phyloP scores from a whole-genome alignment of 257 asterid species.

The Primulina huaijiensis region DNA sequence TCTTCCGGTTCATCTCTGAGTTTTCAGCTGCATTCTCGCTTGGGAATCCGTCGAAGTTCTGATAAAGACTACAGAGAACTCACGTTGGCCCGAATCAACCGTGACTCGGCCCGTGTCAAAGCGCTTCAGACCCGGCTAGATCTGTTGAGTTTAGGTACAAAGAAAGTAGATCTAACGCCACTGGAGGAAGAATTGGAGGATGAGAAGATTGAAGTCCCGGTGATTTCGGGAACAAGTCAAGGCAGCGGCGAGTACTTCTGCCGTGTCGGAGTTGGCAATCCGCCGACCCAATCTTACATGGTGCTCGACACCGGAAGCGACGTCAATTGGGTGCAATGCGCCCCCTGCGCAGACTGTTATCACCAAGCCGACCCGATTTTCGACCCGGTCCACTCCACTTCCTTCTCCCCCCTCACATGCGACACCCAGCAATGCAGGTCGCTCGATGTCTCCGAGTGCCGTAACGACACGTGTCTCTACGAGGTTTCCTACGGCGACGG shows the following conservation, averaged over 20 bases:
- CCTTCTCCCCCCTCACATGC: conserved; percentile 66
- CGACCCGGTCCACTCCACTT: conserved; percentile 66
- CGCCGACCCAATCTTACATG: conserved; percentile 67
- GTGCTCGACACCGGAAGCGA: conserved; percentile 95
- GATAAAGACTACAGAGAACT: conserved; percentile 53
- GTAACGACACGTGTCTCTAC: conserved; percentile 66
- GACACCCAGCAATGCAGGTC: conserved; percentile 67
- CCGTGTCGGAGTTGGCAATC: conserved; percentile 81
- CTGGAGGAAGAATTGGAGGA: conserved; percentile 44
- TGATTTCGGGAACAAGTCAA: conserved; percentile 84
- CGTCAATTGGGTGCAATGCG: conserved; percentile 91
- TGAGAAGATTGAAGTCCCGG: conserved; percentile 60
- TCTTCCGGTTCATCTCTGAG: conserved; percentile 33
- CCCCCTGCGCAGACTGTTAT: conserved; percentile 91
- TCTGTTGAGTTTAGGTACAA: conserved; percentile 55
- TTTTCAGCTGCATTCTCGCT: conserved; percentile 64
- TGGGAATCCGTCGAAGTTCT: conserved; percentile 44
- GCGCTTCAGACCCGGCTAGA: conserved; percentile 71
- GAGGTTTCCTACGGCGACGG: conserved; percentile 97
- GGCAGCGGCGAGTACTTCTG: conserved; percentile 97
- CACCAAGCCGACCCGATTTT: conserved; percentile 97
- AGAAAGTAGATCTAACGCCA: conserved; percentile 66
- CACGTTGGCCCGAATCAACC: conserved; percentile 57
- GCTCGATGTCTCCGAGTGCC: conserved; percentile 79
- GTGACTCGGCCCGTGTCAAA: conserved; percentile 71